Evolutionary conservation across 192 early-diverging fungal genomes (phyloP).

Genomic region (Coemansia sp.): DNA sequence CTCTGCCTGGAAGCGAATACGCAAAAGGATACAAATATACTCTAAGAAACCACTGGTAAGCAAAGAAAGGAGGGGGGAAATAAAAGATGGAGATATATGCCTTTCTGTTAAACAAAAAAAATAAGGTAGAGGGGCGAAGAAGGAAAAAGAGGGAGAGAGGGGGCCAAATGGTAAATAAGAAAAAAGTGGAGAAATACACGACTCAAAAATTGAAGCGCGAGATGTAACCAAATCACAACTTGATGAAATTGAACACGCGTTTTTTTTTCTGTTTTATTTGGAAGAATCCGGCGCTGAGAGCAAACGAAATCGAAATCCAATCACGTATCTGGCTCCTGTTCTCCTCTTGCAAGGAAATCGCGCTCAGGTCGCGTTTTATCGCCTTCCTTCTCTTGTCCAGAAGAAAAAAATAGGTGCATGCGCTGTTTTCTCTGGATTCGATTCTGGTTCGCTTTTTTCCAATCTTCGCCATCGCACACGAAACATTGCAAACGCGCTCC

Average conservation of each 20-base stretch:
- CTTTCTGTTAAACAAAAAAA: not conserved
- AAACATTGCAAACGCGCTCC: not conserved
- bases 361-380: slow-evolving; percentile 11
- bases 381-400: too few species aligned
- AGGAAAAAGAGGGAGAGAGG: slow-evolving; percentile 7
- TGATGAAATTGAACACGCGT: not conserved
- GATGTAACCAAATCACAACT: too few species aligned
- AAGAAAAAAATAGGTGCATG: too few species aligned
- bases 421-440: too few species aligned
- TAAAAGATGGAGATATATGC: not conserved
- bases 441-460: too few species aligned
- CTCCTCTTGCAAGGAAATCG: slow-evolving; percentile 3
- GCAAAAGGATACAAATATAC: not conserved
- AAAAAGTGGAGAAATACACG: not conserved
- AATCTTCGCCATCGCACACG: not conserved
- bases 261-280: not conserved
- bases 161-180: not conserved
- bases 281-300: not conserved
- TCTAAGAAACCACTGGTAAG: not conserved
- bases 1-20: not conserved
- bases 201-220: not conserved
- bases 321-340: slow-evolving; percentile 1
- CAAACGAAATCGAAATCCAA: not conserved
- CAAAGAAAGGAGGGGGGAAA: slow-evolving; percentile 1
- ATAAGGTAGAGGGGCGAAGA: not conserved